phyloP scores from a whole-genome alignment of 768 basidiomycete species.

The Polyporus arcularius region DNA sequence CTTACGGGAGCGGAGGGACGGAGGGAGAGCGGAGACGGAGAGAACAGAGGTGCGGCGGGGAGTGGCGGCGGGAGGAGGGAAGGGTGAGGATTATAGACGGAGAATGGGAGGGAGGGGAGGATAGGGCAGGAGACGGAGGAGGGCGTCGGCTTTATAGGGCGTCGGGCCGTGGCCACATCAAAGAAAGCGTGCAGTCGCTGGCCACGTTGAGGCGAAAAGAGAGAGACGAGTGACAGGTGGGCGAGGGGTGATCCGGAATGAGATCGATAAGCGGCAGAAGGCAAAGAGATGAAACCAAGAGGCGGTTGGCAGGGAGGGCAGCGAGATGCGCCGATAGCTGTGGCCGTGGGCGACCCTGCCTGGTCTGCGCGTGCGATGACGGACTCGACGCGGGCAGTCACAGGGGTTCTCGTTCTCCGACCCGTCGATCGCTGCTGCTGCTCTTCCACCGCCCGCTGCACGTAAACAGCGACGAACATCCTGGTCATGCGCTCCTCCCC shows the following conservation, averaged over 20 bases:
- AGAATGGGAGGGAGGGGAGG: slow-evolving; percentile 17
- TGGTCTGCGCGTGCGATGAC: too few relatives aligned
- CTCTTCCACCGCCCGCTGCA: background rate
- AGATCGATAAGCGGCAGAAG: slow-evolving; percentile 28
- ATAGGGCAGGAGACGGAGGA: slow-evolving; percentile 14
- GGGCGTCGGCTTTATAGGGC: slow-evolving; percentile 34
- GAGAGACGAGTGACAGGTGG: slow-evolving; percentile 26
- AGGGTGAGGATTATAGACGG: slow-evolving; percentile 5
- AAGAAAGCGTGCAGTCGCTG: slow-evolving; percentile 10
- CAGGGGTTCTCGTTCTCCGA: slow-evolving; percentile 12
- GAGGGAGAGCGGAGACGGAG: slow-evolving; percentile 15
- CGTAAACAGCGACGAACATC: background rate
- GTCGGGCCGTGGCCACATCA: slow-evolving; percentile 21
- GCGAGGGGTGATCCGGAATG: slow-evolving; percentile 23
- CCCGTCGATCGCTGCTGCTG: slow-evolving; percentile 6
- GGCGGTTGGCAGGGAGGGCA: slow-evolving; percentile 14
- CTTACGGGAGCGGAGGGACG: slow-evolving; percentile 13
- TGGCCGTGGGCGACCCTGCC: background rate
- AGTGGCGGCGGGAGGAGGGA: background rate
- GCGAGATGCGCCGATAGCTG: slow-evolving; percentile 6
- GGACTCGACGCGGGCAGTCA: background rate
- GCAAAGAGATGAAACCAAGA: slow-evolving; percentile 4
- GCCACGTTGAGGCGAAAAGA: slow-evolving; percentile 7
- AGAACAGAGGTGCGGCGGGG: slow-evolving; percentile 9
- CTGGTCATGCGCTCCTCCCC: background rate